phyloP scores from a whole-genome alignment of 495 filamentous ascomycete species.

The Chaetomium fimeti region DNA sequence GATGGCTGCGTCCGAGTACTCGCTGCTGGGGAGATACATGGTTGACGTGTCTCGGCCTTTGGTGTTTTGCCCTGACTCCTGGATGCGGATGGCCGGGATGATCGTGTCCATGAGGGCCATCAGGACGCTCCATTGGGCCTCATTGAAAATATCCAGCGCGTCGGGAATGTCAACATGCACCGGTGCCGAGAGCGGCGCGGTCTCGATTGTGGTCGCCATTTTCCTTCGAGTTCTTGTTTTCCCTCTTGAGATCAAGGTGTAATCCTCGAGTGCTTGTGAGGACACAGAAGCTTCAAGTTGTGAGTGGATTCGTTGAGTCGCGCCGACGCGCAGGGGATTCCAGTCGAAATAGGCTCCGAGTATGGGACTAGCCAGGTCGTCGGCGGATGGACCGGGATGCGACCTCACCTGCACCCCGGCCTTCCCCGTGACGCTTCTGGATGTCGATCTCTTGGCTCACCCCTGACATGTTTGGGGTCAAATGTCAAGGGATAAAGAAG shows the following conservation, averaged over 20 bases:
- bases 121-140: constrained; percentile 23
- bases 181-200: constrained; percentile 17
- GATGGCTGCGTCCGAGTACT: constrained; percentile 18
- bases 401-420: constrained; percentile 2
- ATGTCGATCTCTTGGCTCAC: too few relatives aligned
- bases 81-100: constrained; percentile 17
- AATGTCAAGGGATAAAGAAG: neutral
- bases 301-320: neutral
- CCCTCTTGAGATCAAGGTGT: neutral
- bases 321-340: too few relatives aligned
- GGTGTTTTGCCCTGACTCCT: constrained; percentile 2
- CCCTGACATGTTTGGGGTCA: neutral
- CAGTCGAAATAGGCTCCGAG: too few relatives aligned
- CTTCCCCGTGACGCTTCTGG: neutral
- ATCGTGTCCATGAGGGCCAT: constrained; percentile 30
- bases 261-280: neutral
- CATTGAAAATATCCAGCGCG: constrained; percentile 11
- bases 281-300: neutral
- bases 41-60: neutral
- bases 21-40: constrained; percentile 17
- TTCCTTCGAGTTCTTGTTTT: neutral
- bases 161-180: constrained; percentile 17
- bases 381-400: neutral
- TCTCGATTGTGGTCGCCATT: constrained; percentile 3
- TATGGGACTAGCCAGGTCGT: too few relatives aligned